Conservation (phyloP, 1,139 yeast species). For the Keqinozyma sinolaborantium region DNA sequence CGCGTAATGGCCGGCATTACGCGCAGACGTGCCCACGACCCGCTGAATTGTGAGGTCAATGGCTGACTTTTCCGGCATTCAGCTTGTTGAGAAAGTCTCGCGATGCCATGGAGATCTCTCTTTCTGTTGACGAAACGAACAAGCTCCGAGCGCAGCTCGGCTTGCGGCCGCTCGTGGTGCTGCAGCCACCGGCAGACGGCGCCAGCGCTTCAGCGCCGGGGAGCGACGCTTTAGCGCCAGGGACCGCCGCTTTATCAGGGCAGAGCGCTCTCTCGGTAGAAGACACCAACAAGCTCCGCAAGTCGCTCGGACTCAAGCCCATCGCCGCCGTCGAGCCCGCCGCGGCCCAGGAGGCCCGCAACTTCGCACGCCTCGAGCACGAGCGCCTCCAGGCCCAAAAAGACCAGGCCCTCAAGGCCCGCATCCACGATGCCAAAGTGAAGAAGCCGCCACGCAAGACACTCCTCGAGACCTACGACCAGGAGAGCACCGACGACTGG, state of each 20-base stretch:
- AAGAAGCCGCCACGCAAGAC: slow-evolving; percentile 16
- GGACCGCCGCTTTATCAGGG: no score
- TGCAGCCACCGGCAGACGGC: no score
- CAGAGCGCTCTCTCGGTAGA: slow-evolving; percentile 40
- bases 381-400: slow-evolving; percentile 5
- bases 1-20: slow-evolving; percentile 28
- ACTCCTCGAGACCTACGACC: slow-evolving; percentile 21
- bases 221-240: no score
- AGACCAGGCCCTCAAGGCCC: slow-evolving; percentile 9
- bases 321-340: slow-evolving; percentile 19
- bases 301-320: slow-evolving; percentile 46
- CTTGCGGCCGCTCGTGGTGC: slow-evolving; percentile 25
- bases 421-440: slow-evolving; percentile 16
- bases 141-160: slow-evolving; percentile 30
- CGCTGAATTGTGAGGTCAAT: slow-evolving; percentile 14
- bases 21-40: slow-evolving; percentile 32
- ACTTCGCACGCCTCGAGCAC: slow-evolving; percentile 14
- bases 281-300: slow-evolving; percentile 51
- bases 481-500: slow-evolving; percentile 39
- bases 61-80: background rate
- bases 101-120: slow-evolving; percentile 25
- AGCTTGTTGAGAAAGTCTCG: background rate
- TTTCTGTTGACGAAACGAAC: slow-evolving; percentile 38
- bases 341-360: slow-evolving; percentile 8
- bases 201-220: no score